These are phyloP conservation scores for Porodaedalea pini DNA, from an alignment of 1,284 basidiomycete species.

Conservation along the genomic window DNA sequence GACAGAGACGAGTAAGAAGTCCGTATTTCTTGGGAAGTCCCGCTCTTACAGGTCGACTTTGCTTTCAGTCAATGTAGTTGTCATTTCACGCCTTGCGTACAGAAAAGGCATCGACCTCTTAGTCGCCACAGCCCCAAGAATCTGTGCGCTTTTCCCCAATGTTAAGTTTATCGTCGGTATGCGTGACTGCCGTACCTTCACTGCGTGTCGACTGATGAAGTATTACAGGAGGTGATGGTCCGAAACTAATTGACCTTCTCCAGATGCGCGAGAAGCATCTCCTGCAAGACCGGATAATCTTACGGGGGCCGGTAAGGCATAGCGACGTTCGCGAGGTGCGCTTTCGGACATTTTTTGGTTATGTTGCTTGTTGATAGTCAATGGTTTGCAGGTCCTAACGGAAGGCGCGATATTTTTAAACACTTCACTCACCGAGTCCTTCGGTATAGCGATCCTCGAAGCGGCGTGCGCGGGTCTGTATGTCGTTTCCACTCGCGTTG, in stretches of 20 bases:
- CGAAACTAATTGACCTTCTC: slow-evolving; percentile 91
- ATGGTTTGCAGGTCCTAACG: slow-evolving; percentile 63
- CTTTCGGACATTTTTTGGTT: slow-evolving; percentile 14
- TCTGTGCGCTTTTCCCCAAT: slow-evolving; percentile 81
- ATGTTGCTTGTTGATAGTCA: not conserved
- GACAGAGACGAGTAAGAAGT: slow-evolving; percentile 55
- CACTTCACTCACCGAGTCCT: slow-evolving; percentile 94
- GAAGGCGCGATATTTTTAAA: slow-evolving; percentile 92
- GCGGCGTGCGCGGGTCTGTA: slow-evolving; percentile 94
- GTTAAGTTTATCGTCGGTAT: slow-evolving; percentile 86
- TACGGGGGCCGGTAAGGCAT: slow-evolving; percentile 81
- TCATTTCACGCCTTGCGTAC: slow-evolving; percentile 94
- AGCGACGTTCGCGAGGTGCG: slow-evolving; percentile 79
- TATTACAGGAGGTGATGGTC: slow-evolving; percentile 80
- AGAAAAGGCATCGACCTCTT: slow-evolving; percentile 97
- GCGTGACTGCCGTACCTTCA: slow-evolving; percentile 24
- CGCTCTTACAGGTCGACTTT: not conserved
- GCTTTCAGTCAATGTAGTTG: slow-evolving; percentile 81
- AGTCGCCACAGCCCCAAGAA: slow-evolving; percentile 85
- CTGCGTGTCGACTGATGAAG: not conserved
- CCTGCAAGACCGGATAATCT: slow-evolving; percentile 86
- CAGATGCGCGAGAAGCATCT: slow-evolving; percentile 93
- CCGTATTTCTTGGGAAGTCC: not conserved
- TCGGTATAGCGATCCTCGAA: slow-evolving; percentile 95
- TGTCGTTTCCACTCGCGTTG: slow-evolving; percentile 91